Base-by-base conservation (phyloP, 768 basidiomycete species). In the Neoboletus subvelutipes region DNA sequence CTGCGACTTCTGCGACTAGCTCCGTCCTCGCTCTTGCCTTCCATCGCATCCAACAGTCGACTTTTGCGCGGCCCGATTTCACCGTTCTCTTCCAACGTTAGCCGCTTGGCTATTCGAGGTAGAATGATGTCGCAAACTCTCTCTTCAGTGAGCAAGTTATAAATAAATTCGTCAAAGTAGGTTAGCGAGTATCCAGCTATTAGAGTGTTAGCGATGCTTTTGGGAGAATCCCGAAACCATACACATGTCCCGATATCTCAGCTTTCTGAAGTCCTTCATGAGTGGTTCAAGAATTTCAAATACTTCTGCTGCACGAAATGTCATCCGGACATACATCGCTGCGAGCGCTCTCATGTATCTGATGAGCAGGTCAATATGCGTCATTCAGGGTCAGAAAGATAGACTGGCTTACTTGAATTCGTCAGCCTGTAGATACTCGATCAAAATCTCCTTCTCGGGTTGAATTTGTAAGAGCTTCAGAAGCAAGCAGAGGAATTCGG, bases 121-220 rank as follows among this genome's bases (percentile, higher is more conserved):
- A 99, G 76, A 65, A 98, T 98, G 65, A 93, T 91, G 75, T 98
- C 97, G 73, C 96, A 98, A 6, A 94, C 95, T 56, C 94, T 83
- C 58, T 98, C 97, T 68, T 96, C 88, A 5, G 80, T 84, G 33
- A 98, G 75, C 11, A 98, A 79, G 43, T 83, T 77, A 71, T 98
- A 86, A 41, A 94, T 80, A 69, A 92, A 98, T 71, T 97, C 92
- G 71, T 98, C 97, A 65, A 98, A 92, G 62, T 85, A 89, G 6
- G 90, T 87, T 54, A 99, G 73, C 1, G 81, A 78, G 70, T 92
- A 98, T 40, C 95, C 94, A 61, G 82, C 96, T 98, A 59, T 13
- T 46, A 17, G 11, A 22, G 18, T 1, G n/a, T 68, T 13, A 62
- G 42, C 39, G 15, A 41, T 9, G 49, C 18, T 34, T 9, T 36